Evolutionary conservation across 2,329 filamentous ascomycete genomes (phyloP), one percentile per base, ranked within the genome.

Genomic region (Alternaria rosae): DNA sequence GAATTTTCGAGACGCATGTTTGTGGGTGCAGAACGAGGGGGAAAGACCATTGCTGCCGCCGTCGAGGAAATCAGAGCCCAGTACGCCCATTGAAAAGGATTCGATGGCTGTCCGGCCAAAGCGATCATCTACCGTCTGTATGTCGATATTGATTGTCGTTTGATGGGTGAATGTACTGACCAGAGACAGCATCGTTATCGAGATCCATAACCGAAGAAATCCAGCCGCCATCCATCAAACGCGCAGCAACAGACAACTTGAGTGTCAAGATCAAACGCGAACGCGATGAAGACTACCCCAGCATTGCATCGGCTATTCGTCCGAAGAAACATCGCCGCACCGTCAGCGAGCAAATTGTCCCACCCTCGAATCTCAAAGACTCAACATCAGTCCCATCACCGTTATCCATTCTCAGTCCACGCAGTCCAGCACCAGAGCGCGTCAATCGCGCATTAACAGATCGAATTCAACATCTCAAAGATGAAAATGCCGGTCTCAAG

Each of bases 91-190:
- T 17, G 54, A 61, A 43, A 53, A 50, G n/a, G 69, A 71, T 7
- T 54, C 51, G 5, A 55, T 70, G 15, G 51, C 65, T n/a, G 69
- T 70, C 83, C 88, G 63, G 90, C 91, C 23, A 89, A 89, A 75
- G 81, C 82, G 20, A 87, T 90, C 15, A 81, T 93, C 44, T 88
- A 88, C 8, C 80, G 86, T 28, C 87, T 92, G 13, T 90, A 88
- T 87, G 86, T 91, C 20, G 1, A 35, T 4, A 7, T 25, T 15
- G 3, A 38, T 51, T 21, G 8, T 38, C 23, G 4, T 21, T 32
- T 57, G 76, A 79, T 26, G 8, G 7, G 8, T 15, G 11, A 28
- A 28, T 28, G 6, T 41, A 47, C 59, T 65, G 43, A 62, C 45
- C 17, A 38, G 17, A 20, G 11, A 35, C 11, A 70, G 62, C 60